Percentiles rank a stretch among this genome's conserved stretches.
phyloP scores from a whole-genome alignment of 345 rosid species.

The Anastatica hierochuntica region DNA sequence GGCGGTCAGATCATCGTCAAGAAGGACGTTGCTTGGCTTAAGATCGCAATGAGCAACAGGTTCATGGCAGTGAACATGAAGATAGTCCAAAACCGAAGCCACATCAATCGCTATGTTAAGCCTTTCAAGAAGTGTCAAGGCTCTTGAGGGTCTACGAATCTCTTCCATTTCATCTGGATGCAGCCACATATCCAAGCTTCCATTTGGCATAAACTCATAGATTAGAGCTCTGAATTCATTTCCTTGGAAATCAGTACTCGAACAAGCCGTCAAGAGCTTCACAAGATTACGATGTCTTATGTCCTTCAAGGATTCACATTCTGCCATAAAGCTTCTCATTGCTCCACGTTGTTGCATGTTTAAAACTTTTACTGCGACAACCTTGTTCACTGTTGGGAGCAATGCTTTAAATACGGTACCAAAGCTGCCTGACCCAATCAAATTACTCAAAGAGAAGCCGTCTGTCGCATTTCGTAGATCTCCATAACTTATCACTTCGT shows the following conservation, averaged over 20 bases:
- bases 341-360: constrained; percentile 34
- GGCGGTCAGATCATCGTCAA: constrained; percentile 10
- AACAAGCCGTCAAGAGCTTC: constrained; percentile 39
- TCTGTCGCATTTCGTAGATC: constrained; percentile 13
- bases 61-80: constrained; percentile 13
- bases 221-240: constrained; percentile 46
- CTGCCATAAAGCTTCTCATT: constrained; percentile 34
- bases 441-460: constrained; percentile 11
- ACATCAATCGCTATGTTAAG: constrained; percentile 27
- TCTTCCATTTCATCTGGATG: constrained; percentile 13
- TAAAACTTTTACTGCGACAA: constrained; percentile 35
- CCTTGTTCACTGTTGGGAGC: background rate
- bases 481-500: constrained; percentile 3
- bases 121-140: constrained; percentile 24
- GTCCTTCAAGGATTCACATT: constrained; percentile 34
- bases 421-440: constrained; percentile 24
- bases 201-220: constrained; percentile 38
- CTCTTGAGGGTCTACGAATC: constrained; percentile 1
- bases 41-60: constrained; percentile 19
- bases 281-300: constrained; percentile 43
- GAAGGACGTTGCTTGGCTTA: constrained; percentile 22
- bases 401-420: constrained; percentile 24
- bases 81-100: constrained; percentile 14
- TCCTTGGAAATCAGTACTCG: constrained; percentile 36
- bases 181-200: constrained; percentile 39